Conservation (phyloP, 306 rosid genomes). For the Oxytropis ochrocephala region DNA sequence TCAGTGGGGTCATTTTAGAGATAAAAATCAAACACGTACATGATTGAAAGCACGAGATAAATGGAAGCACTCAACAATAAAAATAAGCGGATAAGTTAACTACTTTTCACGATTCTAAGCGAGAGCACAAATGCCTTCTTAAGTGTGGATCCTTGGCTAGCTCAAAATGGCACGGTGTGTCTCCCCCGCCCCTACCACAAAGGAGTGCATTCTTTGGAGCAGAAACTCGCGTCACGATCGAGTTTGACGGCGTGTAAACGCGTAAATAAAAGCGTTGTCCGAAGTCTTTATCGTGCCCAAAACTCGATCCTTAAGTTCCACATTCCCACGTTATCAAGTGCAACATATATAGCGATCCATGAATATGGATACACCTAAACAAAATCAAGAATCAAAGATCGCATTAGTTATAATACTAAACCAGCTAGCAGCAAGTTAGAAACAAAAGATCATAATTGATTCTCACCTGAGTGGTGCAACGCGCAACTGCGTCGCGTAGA, state of each 20-base stretch:
- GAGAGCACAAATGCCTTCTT: slow-evolving; percentile 23
- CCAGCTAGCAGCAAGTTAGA: too few species aligned
- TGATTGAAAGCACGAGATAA: slow-evolving; percentile 3
- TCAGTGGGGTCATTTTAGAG: slow-evolving; percentile 63
- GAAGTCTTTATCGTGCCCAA: slow-evolving; percentile 94
- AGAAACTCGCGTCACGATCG: slow-evolving; percentile 73
- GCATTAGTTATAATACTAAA: too few species aligned
- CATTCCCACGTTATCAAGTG: slow-evolving; percentile 97
- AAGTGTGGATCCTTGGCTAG: background rate
- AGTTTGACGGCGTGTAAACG: slow-evolving; percentile 67
- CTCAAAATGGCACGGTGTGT: slow-evolving; percentile 78
- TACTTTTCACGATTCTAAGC: slow-evolving; percentile 18
- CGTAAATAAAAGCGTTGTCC: slow-evolving; percentile 90
- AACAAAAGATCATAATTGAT: background rate
- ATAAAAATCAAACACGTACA: slow-evolving; percentile 15
- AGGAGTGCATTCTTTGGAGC: slow-evolving; percentile 88
- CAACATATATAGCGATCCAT: slow-evolving; percentile 84
- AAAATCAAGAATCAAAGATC: background rate
- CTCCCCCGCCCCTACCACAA: slow-evolving; percentile 88
- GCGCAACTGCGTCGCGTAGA: slow-evolving; percentile 87
- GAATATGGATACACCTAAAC: slow-evolving; percentile 85
- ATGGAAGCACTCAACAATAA: slow-evolving; percentile 25
- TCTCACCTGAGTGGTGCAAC: slow-evolving; percentile 79
- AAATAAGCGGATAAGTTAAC: slow-evolving; percentile 23
- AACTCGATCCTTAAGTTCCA: slow-evolving; percentile 94